These are phyloP conservation scores for Sclerotinia nivalis DNA, from an alignment of 2,329 filamentous ascomycete species.

Conservation along the genomic window DNA sequence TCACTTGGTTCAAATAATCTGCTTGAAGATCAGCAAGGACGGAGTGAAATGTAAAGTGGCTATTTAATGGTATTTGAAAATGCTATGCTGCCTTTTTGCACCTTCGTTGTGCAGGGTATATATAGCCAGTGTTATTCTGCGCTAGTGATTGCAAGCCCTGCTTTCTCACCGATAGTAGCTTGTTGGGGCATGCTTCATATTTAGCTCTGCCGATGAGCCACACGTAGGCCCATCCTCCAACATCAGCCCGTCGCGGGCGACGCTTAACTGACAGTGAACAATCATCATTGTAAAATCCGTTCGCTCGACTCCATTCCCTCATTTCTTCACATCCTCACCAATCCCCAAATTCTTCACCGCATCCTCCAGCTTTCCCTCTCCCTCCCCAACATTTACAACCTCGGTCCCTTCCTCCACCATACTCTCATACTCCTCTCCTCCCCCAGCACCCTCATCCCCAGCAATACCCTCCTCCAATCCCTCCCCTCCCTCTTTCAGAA, in stretches of 20 bases:
- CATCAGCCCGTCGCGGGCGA: neutral
- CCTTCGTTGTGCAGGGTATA: neutral
- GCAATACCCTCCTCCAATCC: slow-evolving; percentile 42
- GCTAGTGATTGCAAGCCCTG: neutral
- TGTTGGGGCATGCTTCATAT: neutral
- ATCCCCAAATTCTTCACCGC: slow-evolving; percentile 7
- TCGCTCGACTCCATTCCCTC: neutral
- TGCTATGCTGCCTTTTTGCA: neutral
- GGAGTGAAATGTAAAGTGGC: too few relatives aligned
- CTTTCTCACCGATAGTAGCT: neutral
- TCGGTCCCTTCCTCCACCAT: slow-evolving; percentile 26
- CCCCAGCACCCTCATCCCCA: slow-evolving; percentile 30
- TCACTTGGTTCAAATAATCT: too few relatives aligned
- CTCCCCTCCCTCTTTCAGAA: slow-evolving; percentile 45
- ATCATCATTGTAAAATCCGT: neutral
- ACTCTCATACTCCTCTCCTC: slow-evolving; percentile 28
- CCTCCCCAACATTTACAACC: slow-evolving; percentile 14
- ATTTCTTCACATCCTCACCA: neutral
- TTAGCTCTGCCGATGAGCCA: neutral
- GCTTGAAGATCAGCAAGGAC: too few relatives aligned
- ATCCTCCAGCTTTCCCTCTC: neutral
- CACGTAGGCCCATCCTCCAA: neutral
- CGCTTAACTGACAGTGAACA: neutral
- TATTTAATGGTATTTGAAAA: neutral
- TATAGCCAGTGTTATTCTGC: neutral